phyloP scores from a whole-genome alignment of 2,329 filamentous ascomycete species.

The Fulvia fulva region DNA sequence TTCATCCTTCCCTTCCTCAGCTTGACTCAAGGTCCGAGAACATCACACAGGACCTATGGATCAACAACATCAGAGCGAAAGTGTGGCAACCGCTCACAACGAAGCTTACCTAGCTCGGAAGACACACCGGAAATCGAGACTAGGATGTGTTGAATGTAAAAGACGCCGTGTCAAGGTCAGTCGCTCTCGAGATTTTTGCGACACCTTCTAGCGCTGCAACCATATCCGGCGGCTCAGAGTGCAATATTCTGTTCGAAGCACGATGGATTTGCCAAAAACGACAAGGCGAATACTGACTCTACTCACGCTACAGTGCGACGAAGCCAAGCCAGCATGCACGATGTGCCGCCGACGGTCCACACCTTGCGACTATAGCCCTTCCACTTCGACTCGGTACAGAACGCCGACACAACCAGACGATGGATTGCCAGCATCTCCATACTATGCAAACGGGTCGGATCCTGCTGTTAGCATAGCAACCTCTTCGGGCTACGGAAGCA shows the following conservation, averaged over 20 bases:
- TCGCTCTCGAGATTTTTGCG: background rate
- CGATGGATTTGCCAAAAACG: background rate
- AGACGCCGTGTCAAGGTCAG: constrained; percentile 19
- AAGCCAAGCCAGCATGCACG: constrained; percentile 18
- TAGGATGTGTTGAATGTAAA: constrained; percentile 19
- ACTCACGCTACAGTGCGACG: constrained; percentile 19
- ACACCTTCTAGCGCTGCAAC: background rate
- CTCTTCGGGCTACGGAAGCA: background rate
- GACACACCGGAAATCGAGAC: constrained; percentile 17
- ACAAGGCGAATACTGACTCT: constrained; percentile 6
- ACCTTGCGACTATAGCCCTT: constrained; percentile 11
- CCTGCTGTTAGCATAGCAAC: background rate
- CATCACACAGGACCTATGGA: too few species aligned
- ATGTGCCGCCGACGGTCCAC: constrained; percentile 17
- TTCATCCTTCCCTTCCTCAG: too few species aligned
- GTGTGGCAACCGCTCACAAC: background rate
- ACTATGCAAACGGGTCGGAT: background rate
- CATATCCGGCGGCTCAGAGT: too few species aligned
- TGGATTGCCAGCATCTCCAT: background rate
- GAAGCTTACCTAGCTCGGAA: constrained; percentile 1
- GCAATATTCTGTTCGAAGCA: background rate
- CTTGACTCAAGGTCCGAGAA: too few species aligned
- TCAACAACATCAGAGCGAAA: too few species aligned
- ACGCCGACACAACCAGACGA: background rate
- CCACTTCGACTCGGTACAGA: background rate